Evolutionary conservation across 2,329 filamentous ascomycete genomes (phyloP).

Genomic region (Venturia pyrina): DNA sequence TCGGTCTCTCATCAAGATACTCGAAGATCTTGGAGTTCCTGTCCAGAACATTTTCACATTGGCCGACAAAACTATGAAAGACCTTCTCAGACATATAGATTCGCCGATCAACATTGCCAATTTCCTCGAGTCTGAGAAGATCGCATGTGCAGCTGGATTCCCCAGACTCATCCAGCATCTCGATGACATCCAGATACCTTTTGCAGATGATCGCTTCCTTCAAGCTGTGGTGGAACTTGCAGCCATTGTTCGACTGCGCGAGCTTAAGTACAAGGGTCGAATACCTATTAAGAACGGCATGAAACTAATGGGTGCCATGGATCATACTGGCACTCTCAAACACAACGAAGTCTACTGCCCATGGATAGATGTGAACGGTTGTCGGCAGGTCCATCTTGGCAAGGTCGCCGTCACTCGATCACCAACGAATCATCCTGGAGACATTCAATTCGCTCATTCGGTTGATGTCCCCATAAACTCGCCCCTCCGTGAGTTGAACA

Average conservation of each 20-base stretch:
- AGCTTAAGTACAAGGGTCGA: constrained; percentile 68
- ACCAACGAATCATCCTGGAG: constrained; percentile 72
- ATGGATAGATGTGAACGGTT: constrained; percentile 15
- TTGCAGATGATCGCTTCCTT: constrained; percentile 59
- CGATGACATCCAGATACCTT: constrained; percentile 49
- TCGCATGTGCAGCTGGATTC: constrained; percentile 52
- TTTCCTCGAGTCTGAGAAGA: constrained; percentile 53
- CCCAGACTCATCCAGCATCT: constrained; percentile 53
- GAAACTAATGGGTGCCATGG: constrained; percentile 77
- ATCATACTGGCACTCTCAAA: constrained; percentile 60
- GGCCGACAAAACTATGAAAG: constrained; percentile 52
- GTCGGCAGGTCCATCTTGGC: constrained; percentile 24
- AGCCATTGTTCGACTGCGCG: constrained; percentile 58
- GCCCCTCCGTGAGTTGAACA: constrained; percentile 51
- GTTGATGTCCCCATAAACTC: constrained; percentile 49
- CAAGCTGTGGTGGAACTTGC: constrained; percentile 60
- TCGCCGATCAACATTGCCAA: constrained; percentile 51
- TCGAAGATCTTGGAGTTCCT: constrained; percentile 64
- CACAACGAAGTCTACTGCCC: constrained; percentile 42
- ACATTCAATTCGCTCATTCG: constrained; percentile 58
- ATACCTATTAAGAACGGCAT: constrained; percentile 61
- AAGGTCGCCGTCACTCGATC: constrained; percentile 62
- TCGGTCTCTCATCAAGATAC: constrained; percentile 72
- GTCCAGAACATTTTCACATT: constrained; percentile 51
- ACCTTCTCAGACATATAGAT: constrained; percentile 49